Evolutionary conservation across 148 eudicot species (phyloP).

Genomic region (Silene latifolia): DNA sequence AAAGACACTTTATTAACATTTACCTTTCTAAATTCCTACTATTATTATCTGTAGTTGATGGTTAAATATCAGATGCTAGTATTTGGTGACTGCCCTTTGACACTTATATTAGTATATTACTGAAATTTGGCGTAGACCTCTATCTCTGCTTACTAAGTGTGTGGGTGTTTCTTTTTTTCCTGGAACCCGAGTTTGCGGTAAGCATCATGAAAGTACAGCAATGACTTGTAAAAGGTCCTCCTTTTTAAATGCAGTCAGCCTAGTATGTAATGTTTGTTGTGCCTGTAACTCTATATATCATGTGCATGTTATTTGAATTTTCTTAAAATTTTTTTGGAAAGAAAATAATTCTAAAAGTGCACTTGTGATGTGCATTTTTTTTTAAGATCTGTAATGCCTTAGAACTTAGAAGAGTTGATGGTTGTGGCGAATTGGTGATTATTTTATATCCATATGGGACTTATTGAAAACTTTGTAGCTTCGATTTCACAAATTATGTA

Average conservation of each 20-base stretch:
- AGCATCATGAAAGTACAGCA: background rate
- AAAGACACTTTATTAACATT: conserved; percentile 13
- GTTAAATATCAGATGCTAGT: background rate
- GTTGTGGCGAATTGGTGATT: background rate
- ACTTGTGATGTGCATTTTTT: conserved; percentile 9
- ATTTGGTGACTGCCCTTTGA: background rate
- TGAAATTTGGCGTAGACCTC: background rate
- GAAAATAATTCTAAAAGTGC: background rate
- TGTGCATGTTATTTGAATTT: background rate
- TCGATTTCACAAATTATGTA: background rate
- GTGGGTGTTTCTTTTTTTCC: background rate
- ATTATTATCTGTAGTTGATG: background rate
- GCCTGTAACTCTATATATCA: background rate
- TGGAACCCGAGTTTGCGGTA: background rate
- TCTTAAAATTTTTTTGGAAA: background rate
- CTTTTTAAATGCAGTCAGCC: background rate
- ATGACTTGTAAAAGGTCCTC: background rate
- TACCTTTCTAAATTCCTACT: background rate
- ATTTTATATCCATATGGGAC: background rate
- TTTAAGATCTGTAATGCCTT: background rate
- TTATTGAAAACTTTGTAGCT: background rate
- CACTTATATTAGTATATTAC: background rate
- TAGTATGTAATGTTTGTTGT: background rate
- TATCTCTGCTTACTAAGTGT: background rate
- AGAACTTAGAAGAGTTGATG: background rate